phyloP scores from a whole-genome alignment of 192 early-diverging fungal genomes.

The Coemansia javaensis region DNA sequence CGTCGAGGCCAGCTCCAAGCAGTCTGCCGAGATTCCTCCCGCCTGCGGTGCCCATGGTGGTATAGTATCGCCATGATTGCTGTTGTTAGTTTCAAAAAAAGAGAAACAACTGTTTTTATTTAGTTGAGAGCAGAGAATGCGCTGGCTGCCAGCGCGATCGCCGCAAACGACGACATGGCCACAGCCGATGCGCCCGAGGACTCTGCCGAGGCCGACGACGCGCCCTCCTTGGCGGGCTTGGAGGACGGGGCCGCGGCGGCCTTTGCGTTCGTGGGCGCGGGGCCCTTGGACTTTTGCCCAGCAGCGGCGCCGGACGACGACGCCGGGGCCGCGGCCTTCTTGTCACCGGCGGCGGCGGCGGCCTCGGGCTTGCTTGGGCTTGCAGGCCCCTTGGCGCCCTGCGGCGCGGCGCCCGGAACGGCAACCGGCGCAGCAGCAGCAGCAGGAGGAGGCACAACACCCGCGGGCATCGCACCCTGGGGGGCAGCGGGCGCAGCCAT shows the following conservation, averaged over 20 bases:
- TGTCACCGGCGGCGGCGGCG: not conserved
- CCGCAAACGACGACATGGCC: conserved; percentile 18
- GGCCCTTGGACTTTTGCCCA: conserved; percentile 18
- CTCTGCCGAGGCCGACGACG: conserved; percentile 1
- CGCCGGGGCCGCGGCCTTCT: conserved; percentile 2
- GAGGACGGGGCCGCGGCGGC: conserved; percentile 4
- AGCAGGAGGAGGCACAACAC: not conserved
- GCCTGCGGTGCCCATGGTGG: too few relatives aligned
- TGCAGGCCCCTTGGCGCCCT: conserved; percentile 1
- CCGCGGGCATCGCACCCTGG: not conserved
- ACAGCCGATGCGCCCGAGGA: conserved; percentile 5
- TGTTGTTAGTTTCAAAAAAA: too few relatives aligned
- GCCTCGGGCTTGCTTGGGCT: too few relatives aligned
- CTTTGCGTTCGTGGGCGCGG: conserved; percentile 3
- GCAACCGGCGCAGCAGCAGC: not conserved
- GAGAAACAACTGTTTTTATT: not conserved
- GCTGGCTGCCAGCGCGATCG: conserved; percentile 20
- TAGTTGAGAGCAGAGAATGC: conserved; percentile 36
- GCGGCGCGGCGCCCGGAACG: not conserved
- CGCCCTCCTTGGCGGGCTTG: conserved; percentile 17
- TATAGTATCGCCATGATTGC: not conserved
- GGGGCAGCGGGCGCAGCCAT: not conserved
- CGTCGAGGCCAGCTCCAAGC: too few relatives aligned
- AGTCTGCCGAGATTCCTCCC: too few relatives aligned
- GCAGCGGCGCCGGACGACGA: too few relatives aligned